Percentiles rank a stretch among this genome's conserved stretches.
These are phyloP conservation scores for Lyophyllum semitale DNA, from an alignment of 768 basidiomycete species.

Conservation along the genomic window DNA sequence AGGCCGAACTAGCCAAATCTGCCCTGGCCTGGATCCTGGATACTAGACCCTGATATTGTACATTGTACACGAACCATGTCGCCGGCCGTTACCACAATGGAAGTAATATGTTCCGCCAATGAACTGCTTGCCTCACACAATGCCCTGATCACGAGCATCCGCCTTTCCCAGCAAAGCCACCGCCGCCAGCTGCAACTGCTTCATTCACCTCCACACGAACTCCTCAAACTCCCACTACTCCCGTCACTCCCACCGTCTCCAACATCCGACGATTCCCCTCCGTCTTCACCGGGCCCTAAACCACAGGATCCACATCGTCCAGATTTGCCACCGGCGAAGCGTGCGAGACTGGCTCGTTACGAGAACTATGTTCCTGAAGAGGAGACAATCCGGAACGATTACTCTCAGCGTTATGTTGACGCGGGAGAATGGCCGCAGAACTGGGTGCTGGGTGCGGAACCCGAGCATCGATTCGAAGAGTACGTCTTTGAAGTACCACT, in stretches of 20 bases:
- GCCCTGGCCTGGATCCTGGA: not conserved
- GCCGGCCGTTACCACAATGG: conserved; percentile 34
- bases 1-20: not conserved
- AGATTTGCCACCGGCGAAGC: conserved; percentile 66
- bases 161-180: conserved; percentile 55
- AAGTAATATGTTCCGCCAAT: conserved; percentile 63
- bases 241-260: conserved; percentile 59
- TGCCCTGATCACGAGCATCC: conserved; percentile 57
- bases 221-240: conserved; percentile 59
- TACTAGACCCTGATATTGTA: not conserved
- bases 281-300: conserved; percentile 42
- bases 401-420: conserved; percentile 87
- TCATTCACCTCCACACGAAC: conserved; percentile 53
- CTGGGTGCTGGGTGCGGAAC: conserved; percentile 87
- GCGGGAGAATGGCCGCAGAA: conserved; percentile 94
- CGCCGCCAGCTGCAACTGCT: conserved; percentile 58
- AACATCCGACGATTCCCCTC: conserved; percentile 45
- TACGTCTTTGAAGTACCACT: conserved; percentile 42
- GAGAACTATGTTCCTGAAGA: conserved; percentile 88
- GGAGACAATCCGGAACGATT: conserved; percentile 96
- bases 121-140: conserved; percentile 63
- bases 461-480: conserved; percentile 92
- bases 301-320: conserved; percentile 35
- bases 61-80: conserved; percentile 4
- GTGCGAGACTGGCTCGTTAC: conserved; percentile 69